Conservation (phyloP, 1,139 yeast species). For the Hansenula sp. region DNA sequence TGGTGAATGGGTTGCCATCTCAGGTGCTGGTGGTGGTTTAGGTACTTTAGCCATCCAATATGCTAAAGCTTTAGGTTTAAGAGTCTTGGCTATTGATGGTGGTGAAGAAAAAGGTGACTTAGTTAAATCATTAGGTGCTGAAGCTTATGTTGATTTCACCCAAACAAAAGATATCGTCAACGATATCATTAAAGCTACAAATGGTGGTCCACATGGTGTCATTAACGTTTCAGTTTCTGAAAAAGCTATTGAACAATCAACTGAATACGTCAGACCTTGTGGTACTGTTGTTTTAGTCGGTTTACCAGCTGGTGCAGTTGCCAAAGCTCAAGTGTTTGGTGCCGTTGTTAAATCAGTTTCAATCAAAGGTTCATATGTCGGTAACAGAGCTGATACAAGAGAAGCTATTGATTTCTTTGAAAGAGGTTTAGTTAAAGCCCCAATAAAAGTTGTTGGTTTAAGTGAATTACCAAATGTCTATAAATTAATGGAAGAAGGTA, state of each 20-base stretch:
- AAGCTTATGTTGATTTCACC: constrained; percentile 48
- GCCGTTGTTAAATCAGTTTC: constrained; percentile 58
- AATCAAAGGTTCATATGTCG: constrained; percentile 71
- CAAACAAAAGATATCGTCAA: constrained; percentile 40
- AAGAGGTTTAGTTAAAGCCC: constrained; percentile 61
- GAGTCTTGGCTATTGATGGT: constrained; percentile 57
- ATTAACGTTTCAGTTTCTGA: constrained; percentile 75
- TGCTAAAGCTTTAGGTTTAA: constrained; percentile 56
- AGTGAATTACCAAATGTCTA: constrained; percentile 53
- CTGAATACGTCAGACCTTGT: constrained; percentile 60
- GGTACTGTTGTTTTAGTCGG: constrained; percentile 79
- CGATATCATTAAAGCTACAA: constrained; percentile 34
- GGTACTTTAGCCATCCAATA: constrained; percentile 60
- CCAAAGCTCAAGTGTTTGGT: constrained; percentile 51
- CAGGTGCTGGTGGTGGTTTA: constrained; percentile 65
- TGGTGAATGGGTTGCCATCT: constrained; percentile 59
- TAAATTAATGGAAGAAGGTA: constrained; percentile 62
- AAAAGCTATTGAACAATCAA: constrained; percentile 60
- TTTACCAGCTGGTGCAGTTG: constrained; percentile 66
- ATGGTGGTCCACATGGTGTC: constrained; percentile 72
- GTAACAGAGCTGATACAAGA: constrained; percentile 69
- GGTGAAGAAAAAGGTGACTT: constrained; percentile 50
- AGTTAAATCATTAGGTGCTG: constrained; percentile 46
- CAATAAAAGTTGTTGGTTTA: constrained; percentile 59
- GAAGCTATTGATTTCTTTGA: constrained; percentile 68